Base-by-base conservation (phyloP, 2,329 filamentous ascomycete species). In the Fusarium euwallaceae region DNA sequence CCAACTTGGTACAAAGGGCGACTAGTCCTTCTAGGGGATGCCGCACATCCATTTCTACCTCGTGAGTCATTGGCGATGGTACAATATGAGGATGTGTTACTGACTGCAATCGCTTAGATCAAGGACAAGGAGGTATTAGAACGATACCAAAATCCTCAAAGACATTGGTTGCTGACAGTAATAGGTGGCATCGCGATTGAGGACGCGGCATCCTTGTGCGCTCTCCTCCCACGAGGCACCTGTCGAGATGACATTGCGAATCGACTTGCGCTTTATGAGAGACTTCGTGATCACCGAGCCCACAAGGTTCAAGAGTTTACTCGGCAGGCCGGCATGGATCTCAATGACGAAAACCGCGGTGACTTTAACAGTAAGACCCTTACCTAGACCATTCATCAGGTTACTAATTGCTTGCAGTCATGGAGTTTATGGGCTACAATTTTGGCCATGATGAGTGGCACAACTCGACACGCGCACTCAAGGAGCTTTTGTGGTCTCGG, bases 21-120 rank as follows among this genome's bases (percentile, higher is more conserved):
- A 6, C 78, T 93, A 20, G 90, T 86, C 1, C 80, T 93, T 0
- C 80, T 94, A 0, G 92, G 92, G 0, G 92, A 94, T 78, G 91
- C 92, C 0, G 92, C 91, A 0, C 92, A 94, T 78, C 91, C 92
- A 0, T 93, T 93, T 76, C 82, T 91, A 0, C 92, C 91, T 6
- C 76, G 74, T 76, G 16, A 43, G 74, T 61, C 12, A 14, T 5
- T 34, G 4, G 12, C 6, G 14, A 24, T n/a, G 4, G 4, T 17
- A 14, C 4, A 1, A 16, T 6, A 4, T 6, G 20, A 7, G 4
- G 34, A 45, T 2, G 6, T 4, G 3, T 16, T 29, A 14, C 39
- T 48, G 4, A 59, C 34, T 10, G 7, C 6, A 10, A 2, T 4
- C 8, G 5, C 6, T 12, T 12, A 68, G 66, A 79, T 4, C 77